These are phyloP conservation scores for Chaetomiaceae sp. DNA, from an alignment of 2,329 filamentous ascomycete genomes.

Conservation along the genomic window DNA sequence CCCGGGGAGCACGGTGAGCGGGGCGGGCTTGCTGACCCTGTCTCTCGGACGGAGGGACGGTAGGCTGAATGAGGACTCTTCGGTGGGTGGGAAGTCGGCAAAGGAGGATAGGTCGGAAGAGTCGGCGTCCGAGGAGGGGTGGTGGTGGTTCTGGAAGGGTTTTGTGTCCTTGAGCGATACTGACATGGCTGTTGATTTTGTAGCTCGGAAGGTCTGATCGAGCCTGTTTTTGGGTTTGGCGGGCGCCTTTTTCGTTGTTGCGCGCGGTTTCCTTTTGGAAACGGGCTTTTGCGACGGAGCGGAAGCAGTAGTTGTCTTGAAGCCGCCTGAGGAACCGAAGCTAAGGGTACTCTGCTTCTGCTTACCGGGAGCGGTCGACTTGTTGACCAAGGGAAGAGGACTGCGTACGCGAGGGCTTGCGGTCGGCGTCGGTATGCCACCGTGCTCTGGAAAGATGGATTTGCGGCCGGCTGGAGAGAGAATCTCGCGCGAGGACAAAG, in stretches of 20 bases:
- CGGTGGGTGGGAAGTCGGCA: conserved; percentile 13
- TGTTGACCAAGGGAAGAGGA: conserved; percentile 34
- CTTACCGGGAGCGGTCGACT: conserved; percentile 29
- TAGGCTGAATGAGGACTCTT: conserved; percentile 18
- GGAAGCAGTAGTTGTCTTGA: conserved; percentile 22
- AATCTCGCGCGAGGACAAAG: conserved; percentile 15
- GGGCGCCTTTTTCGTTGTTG: conserved; percentile 29
- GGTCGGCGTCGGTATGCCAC: conserved; percentile 51
- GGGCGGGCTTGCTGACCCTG: conserved; percentile 20
- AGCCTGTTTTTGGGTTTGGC: conserved; percentile 34
- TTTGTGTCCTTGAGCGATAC: conserved; percentile 19
- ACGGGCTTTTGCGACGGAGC: conserved; percentile 13
- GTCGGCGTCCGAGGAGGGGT: conserved; percentile 10
- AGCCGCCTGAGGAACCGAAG: conserved; percentile 32
- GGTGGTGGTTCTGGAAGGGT: conserved; percentile 9
- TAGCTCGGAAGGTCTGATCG: conserved; percentile 36
- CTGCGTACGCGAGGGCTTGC: conserved; percentile 48
- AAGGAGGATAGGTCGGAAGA: conserved; percentile 24
- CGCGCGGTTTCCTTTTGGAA: conserved; percentile 29
- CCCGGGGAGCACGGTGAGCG: conserved; percentile 6
- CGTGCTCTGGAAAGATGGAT: conserved; percentile 37
- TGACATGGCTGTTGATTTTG: neutral
- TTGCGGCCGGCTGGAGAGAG: conserved; percentile 29
- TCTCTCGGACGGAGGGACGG: conserved; percentile 23
- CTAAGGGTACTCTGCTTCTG: conserved; percentile 48